Evolutionary conservation across 1,139 yeast species (phyloP), one percentile per base, ranked within the genome.

Genomic region (Sugiyamaella neomexicana): DNA sequence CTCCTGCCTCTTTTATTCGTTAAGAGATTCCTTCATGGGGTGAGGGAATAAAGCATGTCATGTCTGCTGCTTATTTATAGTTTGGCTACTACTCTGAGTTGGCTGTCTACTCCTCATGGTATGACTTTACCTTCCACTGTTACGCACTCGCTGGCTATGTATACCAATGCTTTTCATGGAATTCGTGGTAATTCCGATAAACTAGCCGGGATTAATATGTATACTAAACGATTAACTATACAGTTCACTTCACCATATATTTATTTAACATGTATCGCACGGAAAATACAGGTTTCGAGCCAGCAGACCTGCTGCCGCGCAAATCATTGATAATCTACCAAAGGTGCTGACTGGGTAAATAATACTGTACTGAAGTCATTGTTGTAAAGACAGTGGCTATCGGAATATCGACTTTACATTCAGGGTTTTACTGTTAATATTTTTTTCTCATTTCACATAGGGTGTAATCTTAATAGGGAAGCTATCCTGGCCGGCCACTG

Each of bases 31-130:
- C 29, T 45, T 45, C 13, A n/a, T 45, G 42, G 41, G 44, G 34
- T 25, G 49, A 45, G 48, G 38, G 48, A 44, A 44, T 36, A 32
- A 32, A 45, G 40, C 41, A 39, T 45, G 37, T 45, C 25, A 45
- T 45, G 25, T 23, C 25, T 44, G 37, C 32, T 44, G 10, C 25
- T 32, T 16, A 44, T 44, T 42, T 44, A 44, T 32, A 34, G 47
- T 44, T 44, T 45, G 40, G 49, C 31, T 42, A 16, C 13, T 15
- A 15, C 44, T 20, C 16, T n/a, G 15, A 20, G 12, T 20, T 20
- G 25, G 25, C 25, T 5, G 25, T 3, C 25, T 5, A 20, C 25
- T 20, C 25, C 25, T 40, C 44, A 29, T 12, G 34, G 44, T 40
- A 40, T 25, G 44, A 40, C 27, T 23, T 25, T 29, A 40, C 25